A percentile compares a stretch with the other conserved stretches of the same genome.
Conservation (phyloP, 2,329 filamentous ascomycete species). For the Ceratocystis papillata region DNA sequence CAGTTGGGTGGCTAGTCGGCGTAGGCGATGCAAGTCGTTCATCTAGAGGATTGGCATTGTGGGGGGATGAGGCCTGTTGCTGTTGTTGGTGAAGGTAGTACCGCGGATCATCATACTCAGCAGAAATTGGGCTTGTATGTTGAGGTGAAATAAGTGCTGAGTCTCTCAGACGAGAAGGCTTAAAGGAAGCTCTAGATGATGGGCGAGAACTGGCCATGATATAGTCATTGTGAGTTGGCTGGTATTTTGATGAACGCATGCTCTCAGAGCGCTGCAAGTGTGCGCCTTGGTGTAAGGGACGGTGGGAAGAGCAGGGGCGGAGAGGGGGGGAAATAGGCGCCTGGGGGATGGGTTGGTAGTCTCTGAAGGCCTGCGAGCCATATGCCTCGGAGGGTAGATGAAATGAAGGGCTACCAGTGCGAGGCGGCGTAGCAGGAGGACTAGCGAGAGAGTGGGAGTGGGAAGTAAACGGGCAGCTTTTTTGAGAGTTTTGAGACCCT, state of each 20-base stretch:
- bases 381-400: background rate
- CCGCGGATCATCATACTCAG: background rate
- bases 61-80: background rate
- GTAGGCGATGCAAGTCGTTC: background rate
- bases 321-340: conserved; percentile 20
- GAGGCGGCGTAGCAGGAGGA: conserved; percentile 19
- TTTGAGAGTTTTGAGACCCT: background rate
- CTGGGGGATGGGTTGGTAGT: conserved; percentile 8
- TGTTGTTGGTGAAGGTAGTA: background rate
- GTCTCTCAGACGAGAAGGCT: background rate
- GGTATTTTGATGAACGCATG: conserved; percentile 1
- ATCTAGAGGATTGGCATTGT: background rate
- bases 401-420: conserved; percentile 15
- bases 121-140: background rate
- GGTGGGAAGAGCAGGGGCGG: conserved; percentile 2
- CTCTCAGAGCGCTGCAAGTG: background rate
- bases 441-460: conserved; percentile 18
- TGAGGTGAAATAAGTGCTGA: background rate
- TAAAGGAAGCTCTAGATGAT: background rate
- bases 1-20: background rate
- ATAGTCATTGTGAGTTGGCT: background rate
- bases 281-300: background rate
- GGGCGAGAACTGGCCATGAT: background rate
- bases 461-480: conserved; percentile 1
- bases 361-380: background rate